Evolutionary conservation across 805 yeast genomes (phyloP), one percentile per base, ranked within the genome.

Genomic region (Hanseniaspora jakobsenii): DNA sequence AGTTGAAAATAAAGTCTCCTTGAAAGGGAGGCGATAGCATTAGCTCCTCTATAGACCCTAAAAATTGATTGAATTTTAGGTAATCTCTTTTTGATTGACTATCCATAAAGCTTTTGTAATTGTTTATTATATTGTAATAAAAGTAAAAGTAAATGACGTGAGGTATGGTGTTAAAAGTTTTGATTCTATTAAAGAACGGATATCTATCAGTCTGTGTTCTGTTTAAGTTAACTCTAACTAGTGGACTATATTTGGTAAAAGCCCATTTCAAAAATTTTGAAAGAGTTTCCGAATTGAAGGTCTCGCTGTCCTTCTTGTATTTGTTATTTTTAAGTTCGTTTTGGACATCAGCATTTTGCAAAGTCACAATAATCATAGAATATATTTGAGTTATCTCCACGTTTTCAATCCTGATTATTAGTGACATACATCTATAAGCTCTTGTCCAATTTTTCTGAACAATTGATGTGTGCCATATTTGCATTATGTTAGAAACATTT

Each of bases 281-380:
- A 17, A 45, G n/a, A 9, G 32, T 29, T 21, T 27, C 40, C 24
- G 35, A 16, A n/a, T n/a, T n/a, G n/a, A n/a, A n/a, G n/a, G n/a
- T n/a, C 14, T 32, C 24, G 8, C 34, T 19, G 10, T 14, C 31
- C 9, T 35, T 29, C 4, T 19, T 9, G n/a, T 36, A 7, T 24
- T 7, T 7, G 7, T 29, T 17, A 19, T n/a, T 12, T 5, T 18
- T 16, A 10, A 21, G 26, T 14, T 21, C 26, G 13, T 17, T 17
- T 35, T 43, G 22, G n/a, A n/a, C n/a, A n/a, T n/a, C n/a, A 21
- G 22, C 22, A 19, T 54, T 50, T 26, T 54, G 53, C 18, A 79
- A 53, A 4, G 79, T 72, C 48, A 74, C 78, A 4, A 75, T 57
- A 0, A 81, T 86, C 1, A 78, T 29, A 0, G 80, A 72, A 87